Conservation (phyloP, 2,329 filamentous ascomycete genomes). For the Penicillium sp. region DNA sequence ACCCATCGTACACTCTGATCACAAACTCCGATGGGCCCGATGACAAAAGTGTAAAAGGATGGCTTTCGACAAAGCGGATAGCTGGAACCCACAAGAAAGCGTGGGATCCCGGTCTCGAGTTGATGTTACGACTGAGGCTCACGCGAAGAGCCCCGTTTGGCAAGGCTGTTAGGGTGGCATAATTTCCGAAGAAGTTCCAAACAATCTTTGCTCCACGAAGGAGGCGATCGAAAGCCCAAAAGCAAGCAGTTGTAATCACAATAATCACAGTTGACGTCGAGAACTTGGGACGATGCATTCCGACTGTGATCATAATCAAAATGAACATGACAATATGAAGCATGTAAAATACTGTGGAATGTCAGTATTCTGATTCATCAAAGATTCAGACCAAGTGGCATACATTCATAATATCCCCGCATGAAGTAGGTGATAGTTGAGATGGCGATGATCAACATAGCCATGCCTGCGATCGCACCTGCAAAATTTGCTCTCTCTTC, state of each 20-base stretch:
- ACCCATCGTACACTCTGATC: slow-evolving; percentile 6
- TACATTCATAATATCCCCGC: not conserved
- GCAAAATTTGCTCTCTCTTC: not conserved
- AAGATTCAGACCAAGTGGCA: not conserved
- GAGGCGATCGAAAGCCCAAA: slow-evolving; percentile 11
- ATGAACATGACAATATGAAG: slow-evolving; percentile 11
- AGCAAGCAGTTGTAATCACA: slow-evolving; percentile 11
- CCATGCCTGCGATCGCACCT: slow-evolving; percentile 1
- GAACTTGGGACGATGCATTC: slow-evolving; percentile 13
- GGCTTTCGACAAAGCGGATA: slow-evolving; percentile 6
- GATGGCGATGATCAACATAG: slow-evolving; percentile 4
- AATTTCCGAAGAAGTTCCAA: slow-evolving; percentile 13
- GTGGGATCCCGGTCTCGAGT: not conserved
- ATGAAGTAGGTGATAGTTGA: slow-evolving; percentile 5
- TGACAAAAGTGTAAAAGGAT: slow-evolving; percentile 5
- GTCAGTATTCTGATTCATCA: not conserved
- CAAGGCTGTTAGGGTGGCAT: slow-evolving; percentile 4
- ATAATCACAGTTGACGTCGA: slow-evolving; percentile 8
- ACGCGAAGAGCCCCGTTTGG: slow-evolving; percentile 3
- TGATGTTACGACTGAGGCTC: slow-evolving; percentile 1
- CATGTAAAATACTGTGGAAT: slow-evolving; percentile 12
- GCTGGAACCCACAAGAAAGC: slow-evolving; percentile 6
- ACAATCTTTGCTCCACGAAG: slow-evolving; percentile 9
- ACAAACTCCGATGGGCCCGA: slow-evolving; percentile 5
- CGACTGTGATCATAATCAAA: slow-evolving; percentile 12